Evolutionary conservation across 2,329 filamentous ascomycete species (phyloP).

Genomic region (Lachnellula arida): DNA sequence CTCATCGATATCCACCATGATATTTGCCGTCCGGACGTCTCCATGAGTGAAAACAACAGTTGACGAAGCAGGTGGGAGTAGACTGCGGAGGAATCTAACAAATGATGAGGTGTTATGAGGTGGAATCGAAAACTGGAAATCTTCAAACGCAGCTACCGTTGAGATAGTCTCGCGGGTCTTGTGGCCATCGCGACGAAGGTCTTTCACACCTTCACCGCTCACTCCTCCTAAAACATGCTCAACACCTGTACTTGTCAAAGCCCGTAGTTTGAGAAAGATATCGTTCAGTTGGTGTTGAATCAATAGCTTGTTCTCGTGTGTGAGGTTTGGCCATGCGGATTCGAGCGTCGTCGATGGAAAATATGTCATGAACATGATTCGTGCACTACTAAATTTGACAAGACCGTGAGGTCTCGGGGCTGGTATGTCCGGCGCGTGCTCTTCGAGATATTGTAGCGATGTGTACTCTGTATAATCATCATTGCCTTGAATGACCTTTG

Average conservation of each 20-base stretch:
- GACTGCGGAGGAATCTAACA: constrained; percentile 7
- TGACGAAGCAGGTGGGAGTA: background rate
- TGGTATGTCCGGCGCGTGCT: constrained; percentile 10
- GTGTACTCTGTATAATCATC: constrained; percentile 13
- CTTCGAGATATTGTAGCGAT: constrained; percentile 8
- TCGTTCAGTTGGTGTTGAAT: constrained; percentile 7
- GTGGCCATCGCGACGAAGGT: constrained; percentile 5
- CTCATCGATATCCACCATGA: constrained; percentile 9
- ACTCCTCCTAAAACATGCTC: constrained; percentile 2
- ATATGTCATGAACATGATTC: constrained; percentile 13
- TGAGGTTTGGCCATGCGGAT: constrained; percentile 8
- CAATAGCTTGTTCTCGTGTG: constrained; percentile 6
- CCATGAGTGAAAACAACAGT: constrained; percentile 11
- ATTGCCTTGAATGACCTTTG: constrained; percentile 10
- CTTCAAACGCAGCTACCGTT: too few relatives aligned
- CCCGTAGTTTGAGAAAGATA: constrained; percentile 9
- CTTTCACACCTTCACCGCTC: constrained; percentile 9
- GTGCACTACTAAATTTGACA: constrained; percentile 6
- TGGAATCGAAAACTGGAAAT: too few relatives aligned
- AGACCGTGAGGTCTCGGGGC: constrained; percentile 12
- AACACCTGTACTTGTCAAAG: background rate
- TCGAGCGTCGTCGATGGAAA: constrained; percentile 9
- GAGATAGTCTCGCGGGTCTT: background rate
- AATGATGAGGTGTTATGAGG: too few relatives aligned
- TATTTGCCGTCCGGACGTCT: constrained; percentile 10